Conservation (phyloP, 2,329 filamentous ascomycete genomes). For the Xylariaceae sp. region DNA sequence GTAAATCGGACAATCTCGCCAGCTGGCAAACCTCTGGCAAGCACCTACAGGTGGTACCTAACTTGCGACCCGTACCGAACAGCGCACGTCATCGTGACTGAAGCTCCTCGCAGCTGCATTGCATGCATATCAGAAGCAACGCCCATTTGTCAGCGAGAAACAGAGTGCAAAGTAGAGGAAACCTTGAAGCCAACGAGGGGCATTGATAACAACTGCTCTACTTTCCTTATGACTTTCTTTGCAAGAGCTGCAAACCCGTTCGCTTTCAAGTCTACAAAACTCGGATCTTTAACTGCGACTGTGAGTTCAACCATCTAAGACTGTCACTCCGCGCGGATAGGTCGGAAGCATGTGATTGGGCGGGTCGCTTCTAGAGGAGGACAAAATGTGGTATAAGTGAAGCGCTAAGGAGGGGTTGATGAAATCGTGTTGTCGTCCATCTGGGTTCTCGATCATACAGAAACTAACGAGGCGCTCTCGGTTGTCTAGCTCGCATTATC, state of each 20-base stretch:
- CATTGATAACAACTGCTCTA: background rate
- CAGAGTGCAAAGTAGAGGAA: background rate
- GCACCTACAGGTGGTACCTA: no score
- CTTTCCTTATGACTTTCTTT: constrained; percentile 51
- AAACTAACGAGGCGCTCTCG: constrained; percentile 15
- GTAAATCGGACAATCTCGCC: no score
- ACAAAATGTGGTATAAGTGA: background rate
- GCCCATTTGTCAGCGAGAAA: constrained; percentile 36
- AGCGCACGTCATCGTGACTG: constrained; percentile 34
- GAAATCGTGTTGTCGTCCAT: background rate
- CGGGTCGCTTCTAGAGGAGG: background rate
- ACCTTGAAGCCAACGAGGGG: constrained; percentile 5
- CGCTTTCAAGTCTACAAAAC: constrained; percentile 41
- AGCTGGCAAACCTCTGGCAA: constrained; percentile 1
- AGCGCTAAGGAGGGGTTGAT: background rate
- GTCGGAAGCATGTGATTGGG: constrained; percentile 6
- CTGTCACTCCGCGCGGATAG: background rate
- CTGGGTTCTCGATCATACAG: constrained; percentile 10
- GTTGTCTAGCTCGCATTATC: constrained; percentile 39
- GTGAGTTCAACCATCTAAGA: constrained; percentile 36
- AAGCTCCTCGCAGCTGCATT: constrained; percentile 18
- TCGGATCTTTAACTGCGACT: constrained; percentile 38
- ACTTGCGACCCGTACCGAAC: constrained; percentile 21
- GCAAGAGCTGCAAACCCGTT: constrained; percentile 44
- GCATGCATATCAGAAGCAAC: constrained; percentile 3